Base-by-base conservation (phyloP, 179 eudicot genomes). In the Drosera spatulata region DNA sequence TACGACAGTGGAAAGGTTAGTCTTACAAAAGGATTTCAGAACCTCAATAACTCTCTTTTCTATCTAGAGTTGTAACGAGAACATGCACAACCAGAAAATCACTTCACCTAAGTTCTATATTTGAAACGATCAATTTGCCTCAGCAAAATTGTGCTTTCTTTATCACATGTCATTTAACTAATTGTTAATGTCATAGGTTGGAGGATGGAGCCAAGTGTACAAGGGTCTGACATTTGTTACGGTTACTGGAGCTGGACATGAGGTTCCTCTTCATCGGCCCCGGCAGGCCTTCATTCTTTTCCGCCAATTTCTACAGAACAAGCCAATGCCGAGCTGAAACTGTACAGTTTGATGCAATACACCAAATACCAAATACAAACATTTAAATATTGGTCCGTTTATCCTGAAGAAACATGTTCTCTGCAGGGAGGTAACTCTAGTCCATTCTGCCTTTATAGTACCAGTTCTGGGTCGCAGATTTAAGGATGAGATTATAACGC, bases 141-240 rank as follows among this genome's bases (percentile, higher is more conserved):
- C 14, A 33, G 10, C 54, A 22, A 11, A 6, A 41, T n/a, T 45
- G 37, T 14, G 12, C 11, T n/a, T 2, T 14, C 2, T 58, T 39
- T 43, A 5, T 39, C 51, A 41, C 48, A 48, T 13, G 5, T 40
- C 0, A 42, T 10, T 42, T 12, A 22, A 22, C 33, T 22, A 22
- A 22, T 22, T 22, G 33, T 0, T 62, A 7, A 61, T 51, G 61
- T 67, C 49, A 41, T 10, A 90, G 97, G 97, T 91, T 78, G 97
- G 88, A 59, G 97, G 96, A 14, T 91, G 97, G 97, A 91, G 94
- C 79, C 96, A 91, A 83, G 73, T 80, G 38, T 88, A 87, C 78
- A 61, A 82, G 47, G 94, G 91, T 7, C 62, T 87, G 62, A 88
- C 91, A n/a, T 66, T 85, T n/a, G 97, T 91, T 61, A 85, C 97